Percentiles rank a stretch among this genome's conserved stretches.
phyloP scores from a whole-genome alignment of 2,329 filamentous ascomycete species.

The Fusarium sp. region DNA sequence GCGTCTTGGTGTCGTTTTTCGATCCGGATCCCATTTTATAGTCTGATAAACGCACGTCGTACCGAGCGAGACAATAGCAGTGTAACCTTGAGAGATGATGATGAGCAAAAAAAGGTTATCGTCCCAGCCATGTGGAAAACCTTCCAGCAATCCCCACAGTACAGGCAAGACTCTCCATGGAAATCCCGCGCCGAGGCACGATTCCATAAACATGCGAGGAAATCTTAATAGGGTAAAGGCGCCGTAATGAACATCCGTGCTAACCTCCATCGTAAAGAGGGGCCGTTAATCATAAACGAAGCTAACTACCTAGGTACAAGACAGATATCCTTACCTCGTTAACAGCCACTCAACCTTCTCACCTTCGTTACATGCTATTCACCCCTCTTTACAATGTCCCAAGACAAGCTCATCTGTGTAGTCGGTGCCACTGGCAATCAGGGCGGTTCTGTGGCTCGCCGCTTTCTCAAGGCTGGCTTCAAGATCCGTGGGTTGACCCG shows the following conservation, averaged over 20 bases:
- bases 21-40: constrained; percentile 3
- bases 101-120: neutral
- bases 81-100: neutral
- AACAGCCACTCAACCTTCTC: neutral
- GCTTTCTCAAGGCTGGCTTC: constrained; percentile 60
- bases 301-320: neutral
- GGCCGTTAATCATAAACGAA: neutral
- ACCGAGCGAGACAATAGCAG: neutral
- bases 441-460: constrained; percentile 66
- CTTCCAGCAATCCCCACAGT: neutral
- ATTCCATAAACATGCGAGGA: neutral
- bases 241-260: neutral
- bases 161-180: neutral
- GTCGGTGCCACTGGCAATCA: constrained; percentile 66
- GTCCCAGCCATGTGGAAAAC: neutral
- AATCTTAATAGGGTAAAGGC: neutral
- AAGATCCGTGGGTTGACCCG: constrained; percentile 65
- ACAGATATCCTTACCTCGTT: neutral
- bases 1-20: neutral
- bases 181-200: neutral
- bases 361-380: too few relatives aligned
- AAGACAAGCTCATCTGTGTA: constrained; percentile 59
- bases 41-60: neutral
- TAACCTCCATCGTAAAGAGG: neutral
- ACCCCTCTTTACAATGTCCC: constrained; percentile 4